These are phyloP conservation scores for Fragaria iinumae DNA, from an alignment of 306 rosid genomes.

Conservation along the genomic window DNA sequence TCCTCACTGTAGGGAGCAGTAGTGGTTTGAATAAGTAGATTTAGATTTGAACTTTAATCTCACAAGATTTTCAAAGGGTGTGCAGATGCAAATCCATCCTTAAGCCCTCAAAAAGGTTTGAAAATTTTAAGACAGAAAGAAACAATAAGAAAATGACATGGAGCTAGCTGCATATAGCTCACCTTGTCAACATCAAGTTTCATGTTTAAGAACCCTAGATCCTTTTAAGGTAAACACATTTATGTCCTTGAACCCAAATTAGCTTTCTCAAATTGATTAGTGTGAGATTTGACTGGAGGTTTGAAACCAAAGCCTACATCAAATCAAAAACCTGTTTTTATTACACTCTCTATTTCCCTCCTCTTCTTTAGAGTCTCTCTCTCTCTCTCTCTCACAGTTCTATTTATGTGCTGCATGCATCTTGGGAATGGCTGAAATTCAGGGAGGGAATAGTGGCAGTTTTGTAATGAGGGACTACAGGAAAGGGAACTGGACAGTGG, in stretches of 20 bases:
- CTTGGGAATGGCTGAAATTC: slow-evolving; percentile 35
- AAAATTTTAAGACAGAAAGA: slow-evolving; percentile 18
- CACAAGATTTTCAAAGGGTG: slow-evolving; percentile 25
- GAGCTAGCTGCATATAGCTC: background rate
- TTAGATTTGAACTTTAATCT: slow-evolving; percentile 43
- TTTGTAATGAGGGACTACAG: slow-evolving; percentile 36
- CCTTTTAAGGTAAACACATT: slow-evolving; percentile 13
- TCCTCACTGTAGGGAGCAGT: slow-evolving; percentile 33
- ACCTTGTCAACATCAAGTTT: slow-evolving; percentile 4
- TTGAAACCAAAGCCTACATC: slow-evolving; percentile 22
- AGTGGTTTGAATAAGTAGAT: slow-evolving; percentile 47
- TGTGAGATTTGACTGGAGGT: slow-evolving; percentile 27
- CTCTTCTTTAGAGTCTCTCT: background rate
- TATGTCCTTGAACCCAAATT: slow-evolving; percentile 15
- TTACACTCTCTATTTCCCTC: slow-evolving; percentile 12
- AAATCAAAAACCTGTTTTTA: slow-evolving; percentile 16
- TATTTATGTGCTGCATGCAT: slow-evolving; percentile 25
- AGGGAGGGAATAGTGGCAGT: slow-evolving; percentile 23
- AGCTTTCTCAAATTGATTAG: slow-evolving; percentile 11
- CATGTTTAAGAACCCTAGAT: slow-evolving; percentile 1
- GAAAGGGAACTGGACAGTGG: slow-evolving; percentile 53
- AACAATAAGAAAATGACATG: slow-evolving; percentile 4
- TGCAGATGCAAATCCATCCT: slow-evolving; percentile 21
- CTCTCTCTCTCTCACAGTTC: background rate
- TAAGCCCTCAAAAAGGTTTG: slow-evolving; percentile 22